Evolutionary conservation across 2,329 filamentous ascomycete genomes (phyloP).

Genomic region (Fusarium globosum): DNA sequence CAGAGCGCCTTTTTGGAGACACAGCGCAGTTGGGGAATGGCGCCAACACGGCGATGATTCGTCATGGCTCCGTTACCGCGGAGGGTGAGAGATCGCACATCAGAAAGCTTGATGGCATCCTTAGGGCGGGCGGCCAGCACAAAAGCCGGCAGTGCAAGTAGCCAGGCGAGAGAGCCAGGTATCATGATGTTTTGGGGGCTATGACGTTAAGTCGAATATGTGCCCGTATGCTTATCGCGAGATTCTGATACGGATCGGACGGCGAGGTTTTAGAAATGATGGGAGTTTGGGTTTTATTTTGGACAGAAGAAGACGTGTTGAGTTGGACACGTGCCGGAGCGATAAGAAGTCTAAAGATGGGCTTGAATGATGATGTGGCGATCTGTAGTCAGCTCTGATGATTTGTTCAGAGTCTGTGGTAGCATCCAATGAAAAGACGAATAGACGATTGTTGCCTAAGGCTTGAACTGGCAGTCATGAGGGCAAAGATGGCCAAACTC

Average conservation of each 20-base stretch:
- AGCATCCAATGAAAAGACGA: slow-evolving; percentile 19
- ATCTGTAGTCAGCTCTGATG: slow-evolving; percentile 9
- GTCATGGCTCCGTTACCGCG: slow-evolving; percentile 73
- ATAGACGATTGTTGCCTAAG: slow-evolving; percentile 29
- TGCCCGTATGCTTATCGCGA: slow-evolving; percentile 1
- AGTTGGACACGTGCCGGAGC: slow-evolving; percentile 25
- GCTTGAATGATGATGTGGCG: slow-evolving; percentile 24
- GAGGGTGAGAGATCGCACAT: slow-evolving; percentile 82
- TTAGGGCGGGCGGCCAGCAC: slow-evolving; percentile 50
- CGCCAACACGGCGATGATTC: slow-evolving; percentile 76
- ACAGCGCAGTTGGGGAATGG: slow-evolving; percentile 85
- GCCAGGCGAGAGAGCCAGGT: slow-evolving; percentile 32
- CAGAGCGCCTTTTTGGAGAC: slow-evolving; percentile 73
- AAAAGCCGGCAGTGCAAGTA: slow-evolving; percentile 44
- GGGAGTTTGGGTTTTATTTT: background rate
- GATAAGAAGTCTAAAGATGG: slow-evolving; percentile 21
- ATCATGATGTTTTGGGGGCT: slow-evolving; percentile 44
- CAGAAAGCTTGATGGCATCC: slow-evolving; percentile 67
- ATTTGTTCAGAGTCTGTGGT: slow-evolving; percentile 8
- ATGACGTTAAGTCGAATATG: slow-evolving; percentile 3
- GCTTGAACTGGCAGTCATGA: background rate
- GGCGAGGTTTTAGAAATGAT: background rate
- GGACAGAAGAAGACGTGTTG: background rate
- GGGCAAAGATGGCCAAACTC: background rate
- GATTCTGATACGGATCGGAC: background rate